These are phyloP conservation scores for Dipodascus geniculatus DNA, from an alignment of 805 yeast species.

Conservation along the genomic window DNA sequence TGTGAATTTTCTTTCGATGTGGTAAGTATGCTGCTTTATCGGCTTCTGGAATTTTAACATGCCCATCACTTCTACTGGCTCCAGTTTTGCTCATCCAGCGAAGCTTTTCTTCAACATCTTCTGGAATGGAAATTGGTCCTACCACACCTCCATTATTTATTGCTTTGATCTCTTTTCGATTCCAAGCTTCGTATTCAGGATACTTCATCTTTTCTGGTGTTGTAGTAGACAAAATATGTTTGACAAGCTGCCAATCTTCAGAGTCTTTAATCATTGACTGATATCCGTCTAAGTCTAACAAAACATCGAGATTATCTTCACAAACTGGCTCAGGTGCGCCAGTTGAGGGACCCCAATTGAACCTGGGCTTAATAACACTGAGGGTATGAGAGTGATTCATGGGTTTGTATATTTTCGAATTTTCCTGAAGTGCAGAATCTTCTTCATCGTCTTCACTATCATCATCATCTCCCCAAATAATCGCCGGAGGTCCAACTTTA, in stretches of 20 bases:
- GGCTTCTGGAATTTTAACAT: constrained; percentile 57
- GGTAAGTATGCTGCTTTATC: constrained; percentile 69
- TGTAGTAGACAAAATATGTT: constrained; percentile 29
- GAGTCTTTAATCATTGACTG: constrained; percentile 53
- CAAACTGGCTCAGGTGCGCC: constrained; percentile 46
- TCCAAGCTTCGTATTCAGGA: constrained; percentile 59
- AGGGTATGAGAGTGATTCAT: constrained; percentile 3
- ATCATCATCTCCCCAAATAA: background rate
- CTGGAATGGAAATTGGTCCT: background rate
- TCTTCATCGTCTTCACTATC: background rate
- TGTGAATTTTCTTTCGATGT: constrained; percentile 53
- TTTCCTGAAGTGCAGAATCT: constrained; percentile 13
- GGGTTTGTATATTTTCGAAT: constrained; percentile 6
- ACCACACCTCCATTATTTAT: constrained; percentile 5
- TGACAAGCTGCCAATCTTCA: constrained; percentile 55
- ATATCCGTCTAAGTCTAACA: constrained; percentile 35
- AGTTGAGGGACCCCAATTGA: constrained; percentile 31
- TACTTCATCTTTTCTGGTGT: constrained; percentile 21
- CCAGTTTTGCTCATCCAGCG: constrained; percentile 32
- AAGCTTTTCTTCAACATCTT: background rate
- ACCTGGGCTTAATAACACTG: constrained; percentile 6
- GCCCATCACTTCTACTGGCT: constrained; percentile 63
- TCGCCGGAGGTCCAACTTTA: constrained; percentile 10
- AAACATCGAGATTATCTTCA: constrained; percentile 27
- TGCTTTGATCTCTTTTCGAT: constrained; percentile 27